Conservation (phyloP, 345 rosid species). For the Bruguiera parviflora region DNA sequence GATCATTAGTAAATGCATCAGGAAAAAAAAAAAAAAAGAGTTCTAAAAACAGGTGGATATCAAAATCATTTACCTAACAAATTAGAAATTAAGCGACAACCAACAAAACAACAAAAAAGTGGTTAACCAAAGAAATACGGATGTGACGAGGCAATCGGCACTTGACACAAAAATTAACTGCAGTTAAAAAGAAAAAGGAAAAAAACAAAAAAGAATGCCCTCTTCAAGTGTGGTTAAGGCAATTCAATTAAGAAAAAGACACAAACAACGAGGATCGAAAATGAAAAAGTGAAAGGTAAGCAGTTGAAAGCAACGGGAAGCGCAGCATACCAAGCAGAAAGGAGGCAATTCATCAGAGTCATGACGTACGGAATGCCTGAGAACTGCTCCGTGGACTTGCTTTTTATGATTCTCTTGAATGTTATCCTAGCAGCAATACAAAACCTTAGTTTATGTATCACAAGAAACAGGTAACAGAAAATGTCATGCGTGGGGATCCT, state of each 20-base stretch:
- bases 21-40: too few relatives aligned
- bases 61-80: too few relatives aligned
- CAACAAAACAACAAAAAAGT: too few relatives aligned
- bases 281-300: neutral
- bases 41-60: too few relatives aligned
- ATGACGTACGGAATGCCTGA: conserved; percentile 95
- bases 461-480: too few relatives aligned
- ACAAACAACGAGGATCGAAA: neutral
- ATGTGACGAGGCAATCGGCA: neutral
- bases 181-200: neutral
- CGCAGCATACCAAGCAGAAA: conserved; percentile 74
- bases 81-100: too few relatives aligned
- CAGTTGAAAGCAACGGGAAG: conserved; percentile 11
- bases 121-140: too few relatives aligned
- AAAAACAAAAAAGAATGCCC: neutral
- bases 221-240: neutral
- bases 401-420: conserved; percentile 66
- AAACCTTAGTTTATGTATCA: too few relatives aligned
- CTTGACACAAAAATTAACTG: neutral
- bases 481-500: too few relatives aligned
- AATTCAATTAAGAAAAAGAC: neutral
- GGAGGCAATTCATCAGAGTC: conserved; percentile 96
- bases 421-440: conserved; percentile 54
- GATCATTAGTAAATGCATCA: too few relatives aligned
- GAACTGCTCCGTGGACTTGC: conserved; percentile 77